These are phyloP conservation scores for Cyphellophora attinorum DNA, from an alignment of 2,329 filamentous ascomycete genomes.

Conservation along the genomic window DNA sequence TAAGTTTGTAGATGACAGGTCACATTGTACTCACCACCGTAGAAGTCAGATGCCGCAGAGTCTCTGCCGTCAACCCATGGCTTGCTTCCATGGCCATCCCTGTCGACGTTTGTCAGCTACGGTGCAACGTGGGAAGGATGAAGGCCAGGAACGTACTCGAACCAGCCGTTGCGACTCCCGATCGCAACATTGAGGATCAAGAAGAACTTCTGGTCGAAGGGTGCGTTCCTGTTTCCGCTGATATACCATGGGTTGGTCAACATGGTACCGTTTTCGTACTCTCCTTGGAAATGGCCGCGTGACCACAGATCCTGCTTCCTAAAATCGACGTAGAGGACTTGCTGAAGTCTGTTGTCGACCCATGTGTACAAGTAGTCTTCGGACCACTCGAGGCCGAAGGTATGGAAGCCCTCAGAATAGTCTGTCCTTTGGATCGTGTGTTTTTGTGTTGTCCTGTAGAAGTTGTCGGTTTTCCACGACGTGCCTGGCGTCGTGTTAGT, in stretches of 20 bases:
- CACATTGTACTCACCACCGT: slow-evolving; percentile 16
- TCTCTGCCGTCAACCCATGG: slow-evolving; percentile 17
- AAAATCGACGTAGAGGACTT: slow-evolving; percentile 19
- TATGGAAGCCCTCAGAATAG: slow-evolving; percentile 33
- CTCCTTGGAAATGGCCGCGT: slow-evolving; percentile 32
- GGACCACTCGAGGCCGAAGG: slow-evolving; percentile 45
- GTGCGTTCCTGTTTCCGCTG: slow-evolving; percentile 33
- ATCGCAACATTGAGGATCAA: slow-evolving; percentile 44
- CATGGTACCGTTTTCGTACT: slow-evolving; percentile 32
- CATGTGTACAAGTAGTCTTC: slow-evolving; percentile 46
- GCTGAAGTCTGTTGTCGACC: slow-evolving; percentile 28
- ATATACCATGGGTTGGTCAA: slow-evolving; percentile 36
- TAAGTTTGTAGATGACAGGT: slow-evolving; percentile 3
- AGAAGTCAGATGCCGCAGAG: slow-evolving; percentile 24
- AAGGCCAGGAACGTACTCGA: slow-evolving; percentile 17
- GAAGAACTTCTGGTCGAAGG: slow-evolving; percentile 45
- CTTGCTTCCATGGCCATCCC: slow-evolving; percentile 29
- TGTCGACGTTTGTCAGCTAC: slow-evolving; percentile 20
- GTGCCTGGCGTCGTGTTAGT: slow-evolving; percentile 13
- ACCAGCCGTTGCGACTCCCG: slow-evolving; percentile 41
- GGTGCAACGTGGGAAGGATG: slow-evolving; percentile 23
- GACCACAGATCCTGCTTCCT: slow-evolving; percentile 25
- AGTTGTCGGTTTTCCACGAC: slow-evolving; percentile 17
- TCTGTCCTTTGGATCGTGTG: slow-evolving; percentile 21
- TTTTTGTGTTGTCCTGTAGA: slow-evolving; percentile 21